phyloP scores from a whole-genome alignment of 352 stramenopile genomes.

The Globisporangium middletonii region DNA sequence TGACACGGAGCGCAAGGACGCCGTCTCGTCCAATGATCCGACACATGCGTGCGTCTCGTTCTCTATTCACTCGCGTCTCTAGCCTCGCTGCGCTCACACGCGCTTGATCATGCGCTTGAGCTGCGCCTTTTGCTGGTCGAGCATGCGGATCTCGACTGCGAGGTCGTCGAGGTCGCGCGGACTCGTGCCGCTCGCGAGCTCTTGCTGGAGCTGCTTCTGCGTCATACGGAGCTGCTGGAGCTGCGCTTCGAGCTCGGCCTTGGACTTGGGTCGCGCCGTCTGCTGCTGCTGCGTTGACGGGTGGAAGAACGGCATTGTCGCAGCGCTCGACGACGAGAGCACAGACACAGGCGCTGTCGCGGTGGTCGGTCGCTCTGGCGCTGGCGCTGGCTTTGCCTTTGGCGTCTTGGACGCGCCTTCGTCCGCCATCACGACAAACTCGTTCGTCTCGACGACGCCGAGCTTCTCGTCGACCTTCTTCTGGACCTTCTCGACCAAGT shows the following conservation, averaged over 20 bases:
- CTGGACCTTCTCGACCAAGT: slow-evolving; percentile 44
- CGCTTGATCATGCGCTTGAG: slow-evolving; percentile 41
- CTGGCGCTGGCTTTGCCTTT: neutral
- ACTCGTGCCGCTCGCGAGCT: slow-evolving; percentile 10
- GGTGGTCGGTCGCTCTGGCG: neutral
- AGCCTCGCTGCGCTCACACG: slow-evolving; percentile 16
- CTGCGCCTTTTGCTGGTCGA: slow-evolving; percentile 51
- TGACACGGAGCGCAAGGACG: neutral
- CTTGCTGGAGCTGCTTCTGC: slow-evolving; percentile 24
- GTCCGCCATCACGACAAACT: slow-evolving; percentile 31
- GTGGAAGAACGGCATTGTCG: slow-evolving; percentile 31
- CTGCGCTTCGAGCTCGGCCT: slow-evolving; percentile 36
- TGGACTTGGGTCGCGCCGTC: slow-evolving; percentile 19
- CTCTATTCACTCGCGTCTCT: neutral
- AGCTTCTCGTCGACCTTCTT: slow-evolving; percentile 53
- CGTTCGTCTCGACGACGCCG: slow-evolving; percentile 34
- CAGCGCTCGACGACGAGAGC: slow-evolving; percentile 14
- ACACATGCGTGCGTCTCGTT: neutral
- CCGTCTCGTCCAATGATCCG: neutral
- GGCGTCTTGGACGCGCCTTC: neutral
- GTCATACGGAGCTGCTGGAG: slow-evolving; percentile 27
- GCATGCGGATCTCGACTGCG: slow-evolving; percentile 41
- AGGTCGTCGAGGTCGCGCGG: slow-evolving; percentile 25
- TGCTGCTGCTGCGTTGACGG: slow-evolving; percentile 12
- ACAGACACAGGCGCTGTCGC: slow-evolving; percentile 13